Conservation (phyloP, 1,139 yeast genomes). For the Debaryomycetaceae sp. region DNA sequence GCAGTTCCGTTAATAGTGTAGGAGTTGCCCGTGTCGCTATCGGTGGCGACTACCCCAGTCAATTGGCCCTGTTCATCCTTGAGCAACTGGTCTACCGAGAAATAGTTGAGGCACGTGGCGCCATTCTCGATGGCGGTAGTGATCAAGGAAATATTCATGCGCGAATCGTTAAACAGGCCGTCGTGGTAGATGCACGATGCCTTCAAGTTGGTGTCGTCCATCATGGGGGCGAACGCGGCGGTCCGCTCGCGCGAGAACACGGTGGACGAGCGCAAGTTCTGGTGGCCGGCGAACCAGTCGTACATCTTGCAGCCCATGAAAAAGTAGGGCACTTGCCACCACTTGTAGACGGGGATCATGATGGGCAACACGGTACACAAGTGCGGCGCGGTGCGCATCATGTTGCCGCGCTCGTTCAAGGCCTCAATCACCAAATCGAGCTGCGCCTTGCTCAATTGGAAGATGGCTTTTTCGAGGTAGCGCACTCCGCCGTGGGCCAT, state of each 20-base stretch:
- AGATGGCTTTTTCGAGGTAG: conserved; percentile 88
- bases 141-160: conserved; percentile 83
- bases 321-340: conserved; percentile 96
- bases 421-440: conserved; percentile 91
- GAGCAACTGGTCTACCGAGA: conserved; percentile 65
- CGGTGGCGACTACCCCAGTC: conserved; percentile 67
- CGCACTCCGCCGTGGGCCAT: conserved; percentile 98
- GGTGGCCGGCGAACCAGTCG: conserved; percentile 87
- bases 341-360: conserved; percentile 87
- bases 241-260: conserved; percentile 61
- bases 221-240: conserved; percentile 74
- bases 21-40: conserved; percentile 60
- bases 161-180: conserved; percentile 87
- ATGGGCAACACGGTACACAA: conserved; percentile 80
- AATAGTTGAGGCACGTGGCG: conserved; percentile 82
- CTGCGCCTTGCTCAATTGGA: conserved; percentile 84
- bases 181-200: conserved; percentile 93
- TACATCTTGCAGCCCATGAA: conserved; percentile 87
- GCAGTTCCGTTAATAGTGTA: conserved; percentile 56
- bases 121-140: conserved; percentile 79
- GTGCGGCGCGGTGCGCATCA: conserved; percentile 90
- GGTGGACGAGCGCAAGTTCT: conserved; percentile 74
- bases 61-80: conserved; percentile 53
- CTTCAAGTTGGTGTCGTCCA: conserved; percentile 69
- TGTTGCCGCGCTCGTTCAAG: conserved; percentile 80